Base-by-base conservation (phyloP, 148 eudicot genomes). In the Drosera capensis region DNA sequence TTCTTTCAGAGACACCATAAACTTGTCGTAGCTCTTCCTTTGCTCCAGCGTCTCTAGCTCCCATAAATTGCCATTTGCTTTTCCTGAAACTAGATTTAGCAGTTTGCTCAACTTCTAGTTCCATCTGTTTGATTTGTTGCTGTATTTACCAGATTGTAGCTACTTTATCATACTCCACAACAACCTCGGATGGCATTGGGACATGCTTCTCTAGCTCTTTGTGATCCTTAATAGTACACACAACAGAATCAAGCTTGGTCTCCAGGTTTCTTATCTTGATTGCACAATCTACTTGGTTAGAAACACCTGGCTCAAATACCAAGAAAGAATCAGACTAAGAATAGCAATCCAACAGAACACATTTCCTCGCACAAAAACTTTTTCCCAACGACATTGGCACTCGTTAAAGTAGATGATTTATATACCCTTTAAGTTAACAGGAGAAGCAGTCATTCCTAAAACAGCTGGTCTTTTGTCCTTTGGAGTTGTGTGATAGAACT, bases 21-120 rank as follows among this genome's bases (percentile, higher is more conserved):
- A 90, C 95, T 71, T 80, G 95, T 24, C 92, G 85, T 26, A 90
- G 67, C 72, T 84, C 86, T 63, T 75, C 97, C 76, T 78, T 90
- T 29, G 81, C 79, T 57, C 97, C 97, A 45, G 97, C 97, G 73
- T 90, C 97, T 59, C 97, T 77, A 23, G 97, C 97, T 58, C 97
- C 97, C 97, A 90, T 90, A 66, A 90, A 90, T 60, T 90, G 97
- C 95, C 97, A 90, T 65, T 90, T 90, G 66, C 82, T 84, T 71
- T 71, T 84, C 66, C 84, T 78, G 28, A 78, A 75, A 64, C 95
- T 90, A 59, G 87, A 82, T 39, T 67, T 73, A 40, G 97, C 94
- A 54, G 97, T 92, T 63, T 75, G 79, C 78, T 88, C 97, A 42
- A 84, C 95, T 22, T 75, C 72, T 23, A 54, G 34, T 62, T 84